Evolutionary conservation across 305 asterid species (phyloP).

Genomic region (Solanum hybrid): DNA sequence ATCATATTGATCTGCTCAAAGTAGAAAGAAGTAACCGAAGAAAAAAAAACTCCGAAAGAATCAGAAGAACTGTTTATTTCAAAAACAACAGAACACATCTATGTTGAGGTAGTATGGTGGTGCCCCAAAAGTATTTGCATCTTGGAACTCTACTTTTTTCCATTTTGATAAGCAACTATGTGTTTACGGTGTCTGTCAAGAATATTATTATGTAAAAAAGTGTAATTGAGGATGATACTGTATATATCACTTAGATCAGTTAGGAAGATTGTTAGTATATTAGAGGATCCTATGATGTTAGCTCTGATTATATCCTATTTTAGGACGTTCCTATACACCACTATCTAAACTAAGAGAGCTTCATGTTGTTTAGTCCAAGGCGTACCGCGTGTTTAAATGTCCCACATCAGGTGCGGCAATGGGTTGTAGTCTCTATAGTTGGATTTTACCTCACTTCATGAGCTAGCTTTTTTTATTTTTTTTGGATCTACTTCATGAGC

Average conservation of each 20-base stretch:
- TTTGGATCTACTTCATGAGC: no score
- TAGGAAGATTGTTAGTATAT: not conserved
- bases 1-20: not conserved
- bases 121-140: not conserved
- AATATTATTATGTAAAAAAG: not conserved
- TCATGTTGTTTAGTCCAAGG: not conserved
- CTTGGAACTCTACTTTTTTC: not conserved
- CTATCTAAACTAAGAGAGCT: not conserved
- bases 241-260: not conserved
- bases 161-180: not conserved
- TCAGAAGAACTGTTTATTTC: not conserved
- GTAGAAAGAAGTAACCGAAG: not conserved
- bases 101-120: not conserved
- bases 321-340: not conserved
- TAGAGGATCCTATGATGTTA: not conserved
- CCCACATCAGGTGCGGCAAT: not conserved
- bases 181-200: not conserved
- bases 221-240: not conserved
- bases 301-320: not conserved
- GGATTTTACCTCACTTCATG: not conserved
- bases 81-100: not conserved
- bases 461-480: no score
- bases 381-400: not conserved
- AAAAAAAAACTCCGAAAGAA: not conserved
- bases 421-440: not conserved